Base-by-base conservation (phyloP, 2,329 filamentous ascomycete genomes). In the Plectosphaerella cucumerina region DNA sequence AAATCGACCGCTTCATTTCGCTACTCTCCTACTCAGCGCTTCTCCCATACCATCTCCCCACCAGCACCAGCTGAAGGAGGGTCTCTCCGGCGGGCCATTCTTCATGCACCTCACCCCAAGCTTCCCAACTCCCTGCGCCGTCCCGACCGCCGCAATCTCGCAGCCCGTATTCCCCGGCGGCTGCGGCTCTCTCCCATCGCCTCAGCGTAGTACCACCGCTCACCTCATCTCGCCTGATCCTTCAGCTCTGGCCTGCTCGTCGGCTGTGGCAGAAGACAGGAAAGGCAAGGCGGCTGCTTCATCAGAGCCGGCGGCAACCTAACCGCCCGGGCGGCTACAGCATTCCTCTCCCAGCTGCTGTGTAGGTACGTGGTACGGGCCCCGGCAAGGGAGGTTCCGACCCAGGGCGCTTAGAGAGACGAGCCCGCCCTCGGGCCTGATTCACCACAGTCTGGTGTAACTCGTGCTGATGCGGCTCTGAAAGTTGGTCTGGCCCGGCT, bases 261-360 rank as follows among this genome's bases (percentile, higher is more conserved):
- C 26, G 26, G 26, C 26, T 31, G 26, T 31, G 8, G 26, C 26
- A 31, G 26, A 31, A 31, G 26, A 10, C 9, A 31, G 12, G 12
- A 31, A 42, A 42, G 17, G n/a, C 26, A 31, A 31, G 39, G 39
- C 39, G 39, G n/a, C 39, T 42, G 39, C 39, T 42, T 42, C 39
- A 42, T 20, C 39, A 42, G 17, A 42, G 15, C 26, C 39, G 39
- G 39, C 45, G 45, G 33, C 39, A 14, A 42, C 26, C 23, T 56
- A 55, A 56, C 53, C 54, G 54, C 54, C 53, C 52, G 52, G 50
- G 54, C 53, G 53, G 50, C 50, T 51, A 55, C 43, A 53, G 39
- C 6, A 10, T 37, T 10, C 1, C n/a, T 11, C 17, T 4, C 26
- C 12, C 26, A 10, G 26, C 12, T 10, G 26, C 26, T 10, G 26